Percentiles rank a stretch among this genome's conserved stretches.
Conservation (phyloP, 768 basidiomycete genomes). For the Gymnopilus junonius region DNA sequence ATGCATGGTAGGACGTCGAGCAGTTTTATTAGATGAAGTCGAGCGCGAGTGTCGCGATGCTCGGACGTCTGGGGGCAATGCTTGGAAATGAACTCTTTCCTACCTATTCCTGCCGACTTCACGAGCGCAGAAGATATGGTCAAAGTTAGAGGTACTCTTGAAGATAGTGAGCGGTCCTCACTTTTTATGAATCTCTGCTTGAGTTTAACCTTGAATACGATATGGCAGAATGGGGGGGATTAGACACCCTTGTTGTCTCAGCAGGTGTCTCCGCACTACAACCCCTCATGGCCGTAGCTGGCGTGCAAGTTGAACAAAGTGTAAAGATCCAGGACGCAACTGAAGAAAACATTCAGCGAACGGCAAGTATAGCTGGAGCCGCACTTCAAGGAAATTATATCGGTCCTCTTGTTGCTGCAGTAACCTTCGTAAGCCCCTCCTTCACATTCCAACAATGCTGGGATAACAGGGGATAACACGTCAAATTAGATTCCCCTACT, state of each 20-base stretch:
- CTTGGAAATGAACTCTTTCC: conserved; percentile 36
- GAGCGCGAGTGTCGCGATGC: conserved; percentile 56
- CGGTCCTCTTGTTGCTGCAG: conserved; percentile 71
- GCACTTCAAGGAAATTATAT: conserved; percentile 69
- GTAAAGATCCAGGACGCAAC: conserved; percentile 43
- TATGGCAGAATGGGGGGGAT: conserved; percentile 70
- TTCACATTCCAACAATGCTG: neutral
- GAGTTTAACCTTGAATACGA: neutral
- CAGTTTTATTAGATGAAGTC: conserved; percentile 58
- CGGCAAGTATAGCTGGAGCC: conserved; percentile 57
- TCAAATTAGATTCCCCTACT: conserved; percentile 74
- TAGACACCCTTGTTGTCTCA: conserved; percentile 82
- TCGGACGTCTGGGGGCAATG: conserved; percentile 15
- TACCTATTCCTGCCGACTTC: conserved; percentile 67
- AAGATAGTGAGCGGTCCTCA: conserved; percentile 49
- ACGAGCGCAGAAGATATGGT: conserved; percentile 70
- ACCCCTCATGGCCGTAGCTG: conserved; percentile 75
- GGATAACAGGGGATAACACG: no score
- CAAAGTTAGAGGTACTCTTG: conserved; percentile 52
- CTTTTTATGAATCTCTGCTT: neutral
- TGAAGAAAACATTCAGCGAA: conserved; percentile 59
- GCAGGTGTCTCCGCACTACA: conserved; percentile 86
- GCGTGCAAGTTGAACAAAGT: conserved; percentile 42
- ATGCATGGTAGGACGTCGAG: conserved; percentile 75
- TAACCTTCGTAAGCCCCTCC: conserved; percentile 63